phyloP scores from a whole-genome alignment of 306 rosid genomes.

The Inga oerstediana region DNA sequence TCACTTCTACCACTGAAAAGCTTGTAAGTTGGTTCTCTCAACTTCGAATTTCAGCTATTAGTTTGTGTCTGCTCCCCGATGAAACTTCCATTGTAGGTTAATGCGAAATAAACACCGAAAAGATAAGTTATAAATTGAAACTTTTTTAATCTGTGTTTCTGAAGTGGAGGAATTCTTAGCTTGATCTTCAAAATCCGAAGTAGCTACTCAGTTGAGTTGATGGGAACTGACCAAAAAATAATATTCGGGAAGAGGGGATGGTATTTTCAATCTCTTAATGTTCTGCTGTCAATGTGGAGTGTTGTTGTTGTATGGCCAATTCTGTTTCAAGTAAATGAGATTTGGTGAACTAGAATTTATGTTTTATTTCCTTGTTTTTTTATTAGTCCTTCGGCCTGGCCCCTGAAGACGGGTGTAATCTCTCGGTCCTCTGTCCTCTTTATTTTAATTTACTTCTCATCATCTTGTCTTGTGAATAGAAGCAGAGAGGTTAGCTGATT shows the following conservation, averaged over 20 bases:
- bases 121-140: neutral
- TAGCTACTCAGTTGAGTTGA: neutral
- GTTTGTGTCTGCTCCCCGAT: neutral
- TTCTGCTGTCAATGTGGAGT: neutral
- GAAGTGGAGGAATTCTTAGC: neutral
- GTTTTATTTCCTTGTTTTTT: neutral
- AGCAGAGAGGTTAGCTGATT: neutral
- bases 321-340: neutral
- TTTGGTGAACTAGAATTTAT: neutral
- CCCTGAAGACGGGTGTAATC: neutral
- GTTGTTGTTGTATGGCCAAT: neutral
- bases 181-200: neutral
- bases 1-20: conserved; percentile 63
- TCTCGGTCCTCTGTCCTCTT: neutral
- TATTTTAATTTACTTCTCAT: neutral
- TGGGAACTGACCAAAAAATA: neutral
- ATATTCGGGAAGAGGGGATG: neutral
- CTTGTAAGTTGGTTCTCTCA: conserved; percentile 46
- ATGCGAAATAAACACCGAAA: neutral
- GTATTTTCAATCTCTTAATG: neutral
- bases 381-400: neutral
- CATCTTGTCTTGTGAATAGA: neutral
- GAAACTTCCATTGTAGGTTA: no score
- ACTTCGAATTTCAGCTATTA: neutral
- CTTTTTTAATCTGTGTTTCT: no score